These are phyloP conservation scores for Chrysopogon serrulatus DNA, from an alignment of 176 grass and related monocot genomes.

Conservation along the genomic window DNA sequence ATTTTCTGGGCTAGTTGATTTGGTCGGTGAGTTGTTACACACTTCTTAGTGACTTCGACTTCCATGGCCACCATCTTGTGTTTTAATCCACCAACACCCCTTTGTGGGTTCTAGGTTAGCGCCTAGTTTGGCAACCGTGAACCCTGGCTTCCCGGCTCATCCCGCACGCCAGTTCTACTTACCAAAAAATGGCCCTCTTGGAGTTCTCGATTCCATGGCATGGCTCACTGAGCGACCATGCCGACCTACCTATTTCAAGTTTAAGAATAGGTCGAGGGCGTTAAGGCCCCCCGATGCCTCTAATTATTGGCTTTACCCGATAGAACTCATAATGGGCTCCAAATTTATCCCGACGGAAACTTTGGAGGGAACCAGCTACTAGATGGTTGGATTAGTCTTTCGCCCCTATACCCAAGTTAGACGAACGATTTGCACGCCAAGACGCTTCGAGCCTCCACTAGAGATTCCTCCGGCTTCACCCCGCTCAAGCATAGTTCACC, in stretches of 20 bases:
- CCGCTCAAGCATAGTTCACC: slow-evolving; percentile 59
- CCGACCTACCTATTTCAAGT: slow-evolving; percentile 41
- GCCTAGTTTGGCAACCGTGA: too few species aligned
- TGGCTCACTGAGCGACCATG: slow-evolving; percentile 11
- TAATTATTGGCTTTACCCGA: slow-evolving; percentile 58
- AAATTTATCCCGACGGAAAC: slow-evolving; percentile 50
- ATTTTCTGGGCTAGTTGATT: too few species aligned
- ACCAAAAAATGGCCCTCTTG: slow-evolving; percentile 69
- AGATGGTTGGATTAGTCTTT: slow-evolving; percentile 43
- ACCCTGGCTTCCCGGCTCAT: too few species aligned
- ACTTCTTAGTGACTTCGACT: too few species aligned
- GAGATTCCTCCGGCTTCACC: slow-evolving; percentile 68
- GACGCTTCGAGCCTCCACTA: slow-evolving; percentile 57
- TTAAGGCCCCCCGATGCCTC: slow-evolving; percentile 60
- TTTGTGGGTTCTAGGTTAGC: too few species aligned
- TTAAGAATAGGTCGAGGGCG: slow-evolving; percentile 46
- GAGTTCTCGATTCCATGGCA: slow-evolving; percentile 43
- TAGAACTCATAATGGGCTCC: slow-evolving; percentile 37
- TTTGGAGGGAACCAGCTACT: slow-evolving; percentile 38
- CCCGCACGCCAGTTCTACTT: slow-evolving; percentile 77
- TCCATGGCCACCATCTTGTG: too few species aligned
- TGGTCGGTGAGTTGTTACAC: too few species aligned
- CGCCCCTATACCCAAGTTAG: slow-evolving; percentile 9
- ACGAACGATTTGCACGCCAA: neutral
- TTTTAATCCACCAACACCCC: too few species aligned